Evolutionary conservation across 2,329 filamentous ascomycete species (phyloP).

Genomic region (Talaromyces verruculosus): DNA sequence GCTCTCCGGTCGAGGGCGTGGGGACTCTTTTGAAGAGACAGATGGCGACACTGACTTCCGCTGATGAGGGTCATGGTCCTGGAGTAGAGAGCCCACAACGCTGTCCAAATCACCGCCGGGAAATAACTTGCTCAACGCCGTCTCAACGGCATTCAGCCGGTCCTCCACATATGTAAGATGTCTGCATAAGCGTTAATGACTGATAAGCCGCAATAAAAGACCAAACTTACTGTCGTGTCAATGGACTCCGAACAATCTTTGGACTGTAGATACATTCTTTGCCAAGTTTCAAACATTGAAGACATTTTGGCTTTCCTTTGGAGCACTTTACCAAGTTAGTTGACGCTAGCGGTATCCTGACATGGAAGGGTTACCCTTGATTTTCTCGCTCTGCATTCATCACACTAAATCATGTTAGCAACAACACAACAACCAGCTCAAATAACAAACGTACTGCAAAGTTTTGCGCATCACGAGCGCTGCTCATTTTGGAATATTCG

Average conservation of each 20-base stretch:
- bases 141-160: constrained; percentile 41
- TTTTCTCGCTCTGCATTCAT: constrained; percentile 43
- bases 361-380: constrained; percentile 33
- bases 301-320: constrained; percentile 43
- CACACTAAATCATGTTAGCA: constrained; percentile 32
- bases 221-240: constrained; percentile 42
- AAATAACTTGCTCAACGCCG: constrained; percentile 39
- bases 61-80: constrained; percentile 36
- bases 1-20: constrained; percentile 36
- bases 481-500: constrained; percentile 34
- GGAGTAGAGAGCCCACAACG: constrained; percentile 39
- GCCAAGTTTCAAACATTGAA: constrained; percentile 41
- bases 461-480: constrained; percentile 43
- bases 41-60: constrained; percentile 36
- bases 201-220: neutral
- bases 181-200: constrained; percentile 24
- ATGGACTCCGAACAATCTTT: constrained; percentile 42
- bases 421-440: neutral
- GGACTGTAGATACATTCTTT: constrained; percentile 46
- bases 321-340: constrained; percentile 35
- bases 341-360: neutral
- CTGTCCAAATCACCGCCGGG: constrained; percentile 43
- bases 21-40: constrained; percentile 41
- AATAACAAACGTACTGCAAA: constrained; percentile 37
- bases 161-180: constrained; percentile 45